Conservation (phyloP, 345 rosid species). For the Bruguiera parviflora region DNA sequence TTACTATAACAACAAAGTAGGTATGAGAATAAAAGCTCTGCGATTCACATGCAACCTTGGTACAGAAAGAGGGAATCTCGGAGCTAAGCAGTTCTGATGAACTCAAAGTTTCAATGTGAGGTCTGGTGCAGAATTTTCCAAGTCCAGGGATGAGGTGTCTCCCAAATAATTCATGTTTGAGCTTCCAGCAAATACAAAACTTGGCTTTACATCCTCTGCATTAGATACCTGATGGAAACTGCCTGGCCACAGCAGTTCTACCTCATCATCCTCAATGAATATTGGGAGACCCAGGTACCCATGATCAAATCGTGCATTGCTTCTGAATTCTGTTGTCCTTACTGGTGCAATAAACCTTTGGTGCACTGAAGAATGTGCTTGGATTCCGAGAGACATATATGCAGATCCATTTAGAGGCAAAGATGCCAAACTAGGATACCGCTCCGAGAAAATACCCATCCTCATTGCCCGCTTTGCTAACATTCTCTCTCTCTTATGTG, state of each 20-base stretch:
- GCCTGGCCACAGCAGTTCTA: slow-evolving; percentile 70
- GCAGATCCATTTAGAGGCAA: slow-evolving; percentile 25
- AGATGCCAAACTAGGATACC: slow-evolving; percentile 23
- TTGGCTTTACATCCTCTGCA: slow-evolving; percentile 21
- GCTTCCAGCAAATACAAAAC: slow-evolving; percentile 30
- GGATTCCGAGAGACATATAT: slow-evolving; percentile 19
- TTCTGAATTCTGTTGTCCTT: slow-evolving; percentile 43
- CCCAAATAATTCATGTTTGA: slow-evolving; percentile 37
- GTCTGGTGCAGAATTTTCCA: slow-evolving; percentile 51
- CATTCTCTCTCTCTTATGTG: slow-evolving; percentile 26
- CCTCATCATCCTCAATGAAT: slow-evolving; percentile 52
- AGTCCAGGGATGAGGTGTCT: slow-evolving; percentile 29
- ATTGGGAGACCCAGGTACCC: slow-evolving; percentile 46
- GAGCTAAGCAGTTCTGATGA: slow-evolving; percentile 3
- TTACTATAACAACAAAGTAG: slow-evolving; percentile 10
- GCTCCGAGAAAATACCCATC: slow-evolving; percentile 30
- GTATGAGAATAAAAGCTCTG: not conserved
- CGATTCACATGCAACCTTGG: not conserved
- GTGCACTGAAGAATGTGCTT: slow-evolving; percentile 54
- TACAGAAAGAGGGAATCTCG: slow-evolving; percentile 18
- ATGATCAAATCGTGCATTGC: slow-evolving; percentile 45
- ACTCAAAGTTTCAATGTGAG: slow-evolving; percentile 59
- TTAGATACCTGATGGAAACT: slow-evolving; percentile 53
- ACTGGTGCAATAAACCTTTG: slow-evolving; percentile 28
- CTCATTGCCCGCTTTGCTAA: slow-evolving; percentile 29